phyloP scores from a whole-genome alignment of 345 rosid genomes.

The Lepidium africanum region DNA sequence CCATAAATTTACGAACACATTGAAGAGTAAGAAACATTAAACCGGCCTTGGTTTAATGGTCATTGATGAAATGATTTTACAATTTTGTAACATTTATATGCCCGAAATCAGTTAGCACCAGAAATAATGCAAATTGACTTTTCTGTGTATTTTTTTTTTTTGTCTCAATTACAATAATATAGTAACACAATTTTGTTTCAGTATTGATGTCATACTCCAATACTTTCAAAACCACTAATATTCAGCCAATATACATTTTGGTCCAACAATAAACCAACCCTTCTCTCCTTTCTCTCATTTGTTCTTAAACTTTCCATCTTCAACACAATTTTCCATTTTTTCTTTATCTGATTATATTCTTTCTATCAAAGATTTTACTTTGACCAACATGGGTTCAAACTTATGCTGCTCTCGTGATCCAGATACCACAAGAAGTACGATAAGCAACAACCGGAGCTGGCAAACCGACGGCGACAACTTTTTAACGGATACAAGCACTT shows the following conservation, averaged over 20 bases:
- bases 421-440: not conserved
- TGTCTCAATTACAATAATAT: not conserved
- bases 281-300: not conserved
- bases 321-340: not conserved
- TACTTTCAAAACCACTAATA: not conserved
- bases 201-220: not conserved
- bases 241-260: constrained; percentile 1
- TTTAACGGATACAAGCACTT: constrained; percentile 16
- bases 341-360: not conserved
- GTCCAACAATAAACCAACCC: constrained; percentile 11
- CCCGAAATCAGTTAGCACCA: too few relatives aligned
- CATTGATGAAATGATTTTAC: not conserved
- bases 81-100: not conserved
- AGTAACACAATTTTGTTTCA: not conserved
- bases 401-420: constrained; percentile 20
- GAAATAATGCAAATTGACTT: not conserved
- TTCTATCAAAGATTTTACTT: constrained; percentile 1
- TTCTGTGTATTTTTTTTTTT: not conserved
- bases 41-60: too few relatives aligned
- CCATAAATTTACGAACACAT: too few relatives aligned
- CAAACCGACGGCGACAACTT: constrained; percentile 4
- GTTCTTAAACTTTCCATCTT: not conserved
- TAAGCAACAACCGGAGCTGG: not conserved
- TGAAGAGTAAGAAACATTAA: too few relatives aligned
- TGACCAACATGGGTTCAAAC: constrained; percentile 23